Base-by-base conservation (phyloP, 495 filamentous ascomycete genomes). In the Daldinia bambusicola region DNA sequence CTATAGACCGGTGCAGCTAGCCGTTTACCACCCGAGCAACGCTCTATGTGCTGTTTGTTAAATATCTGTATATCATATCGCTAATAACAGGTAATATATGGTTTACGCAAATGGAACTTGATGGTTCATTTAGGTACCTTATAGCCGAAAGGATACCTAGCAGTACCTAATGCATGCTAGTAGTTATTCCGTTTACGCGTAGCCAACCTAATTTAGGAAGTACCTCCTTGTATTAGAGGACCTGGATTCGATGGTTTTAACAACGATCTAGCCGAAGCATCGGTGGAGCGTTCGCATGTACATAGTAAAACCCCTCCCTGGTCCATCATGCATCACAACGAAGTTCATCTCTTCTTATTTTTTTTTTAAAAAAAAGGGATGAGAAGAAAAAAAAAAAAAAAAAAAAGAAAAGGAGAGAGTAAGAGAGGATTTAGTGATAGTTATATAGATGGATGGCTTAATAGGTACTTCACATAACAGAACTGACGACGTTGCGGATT, bases 201-300 rank as follows among this genome's bases (percentile, higher is more conserved):
- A 43, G 20, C 7, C 43, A 61, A 59, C 63, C 59, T 56, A 36
- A 45, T 67, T 55, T 63, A 50, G 36, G 60, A 64, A 56, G 50
- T 57, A 67, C 40, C 26, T 61, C 69, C 60, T 41, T 50, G 40
- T 52, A 63, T 43, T 61, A 63, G 48, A 63, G 43, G 52, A 59
- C 63, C 41, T 13, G 48, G 31, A n/a, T 67, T 71, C 58, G 58
- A 66, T 63, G 62, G 4, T n/a, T n/a, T n/a, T n/a, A n/a, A n/a
- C n/a, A n/a, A 55, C 43, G 58, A 63, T 53, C 63, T 71, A 71
- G 58, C 52, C 36, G 63, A 62, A 57, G 62, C 20, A 53, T 59
- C 43, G 26, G 63, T 59, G 69, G 69, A 52, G 52, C 48, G n/a
- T 40, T 63, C 58, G 32, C 51, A n/a, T n/a, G 7, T 18, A 16